These are phyloP conservation scores for Phytophthora sansomeana DNA, from an alignment of 352 stramenopile genomes.

Conservation along the genomic window DNA sequence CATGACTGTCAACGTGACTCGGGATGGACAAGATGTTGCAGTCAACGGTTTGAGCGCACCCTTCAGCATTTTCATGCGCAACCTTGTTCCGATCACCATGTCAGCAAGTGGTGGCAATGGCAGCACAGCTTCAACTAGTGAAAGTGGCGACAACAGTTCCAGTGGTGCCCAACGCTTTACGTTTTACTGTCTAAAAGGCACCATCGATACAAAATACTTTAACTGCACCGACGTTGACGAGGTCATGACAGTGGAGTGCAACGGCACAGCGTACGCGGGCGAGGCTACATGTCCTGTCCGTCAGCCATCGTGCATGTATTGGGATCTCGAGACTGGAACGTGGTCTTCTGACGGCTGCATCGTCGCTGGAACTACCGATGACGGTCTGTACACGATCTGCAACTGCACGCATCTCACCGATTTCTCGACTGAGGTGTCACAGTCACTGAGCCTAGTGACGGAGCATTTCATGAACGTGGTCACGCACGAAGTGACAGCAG, in stretches of 20 bases:
- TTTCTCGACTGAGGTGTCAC: conserved; percentile 71
- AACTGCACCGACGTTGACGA: conserved; percentile 55
- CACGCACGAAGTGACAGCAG: conserved; percentile 57
- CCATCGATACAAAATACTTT: conserved; percentile 62
- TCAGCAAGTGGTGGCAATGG: conserved; percentile 4
- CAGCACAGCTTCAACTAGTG: conserved; percentile 12
- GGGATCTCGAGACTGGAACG: conserved; percentile 43
- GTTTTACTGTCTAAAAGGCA: conserved; percentile 57
- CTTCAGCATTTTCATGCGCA: conserved; percentile 64
- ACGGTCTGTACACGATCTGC: conserved; percentile 78
- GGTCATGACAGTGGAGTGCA: conserved; percentile 51
- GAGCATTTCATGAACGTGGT: conserved; percentile 72
- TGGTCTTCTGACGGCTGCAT: conserved; percentile 73
- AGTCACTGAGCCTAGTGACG: conserved; percentile 61
- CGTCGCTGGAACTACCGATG: conserved; percentile 57
- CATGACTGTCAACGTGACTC: conserved; percentile 65
- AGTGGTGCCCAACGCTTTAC: conserved; percentile 37
- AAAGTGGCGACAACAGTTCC: conserved; percentile 12
- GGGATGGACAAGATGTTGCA: conserved; percentile 39
- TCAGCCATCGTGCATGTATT: conserved; percentile 67
- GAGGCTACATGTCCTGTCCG: conserved; percentile 58
- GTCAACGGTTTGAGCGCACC: conserved; percentile 49
- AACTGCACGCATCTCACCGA: conserved; percentile 80
- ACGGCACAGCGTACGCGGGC: conserved; percentile 61
- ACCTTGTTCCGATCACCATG: conserved; percentile 44